Evolutionary conservation across 768 basidiomycete species (phyloP).

Genomic region (Suillus tomentosus): DNA sequence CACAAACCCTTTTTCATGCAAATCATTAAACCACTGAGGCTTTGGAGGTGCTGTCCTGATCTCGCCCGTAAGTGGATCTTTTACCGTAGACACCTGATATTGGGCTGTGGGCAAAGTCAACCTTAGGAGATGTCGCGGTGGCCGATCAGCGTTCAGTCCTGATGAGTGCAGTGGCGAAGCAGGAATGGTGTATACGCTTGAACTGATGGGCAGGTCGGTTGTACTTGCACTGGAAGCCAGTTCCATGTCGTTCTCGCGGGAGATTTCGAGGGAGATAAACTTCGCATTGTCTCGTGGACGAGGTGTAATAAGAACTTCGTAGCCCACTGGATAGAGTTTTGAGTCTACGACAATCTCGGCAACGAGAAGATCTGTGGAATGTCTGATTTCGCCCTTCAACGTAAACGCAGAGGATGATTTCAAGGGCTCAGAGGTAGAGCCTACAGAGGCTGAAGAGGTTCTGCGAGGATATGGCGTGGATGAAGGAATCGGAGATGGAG

Average conservation of each 20-base stretch:
- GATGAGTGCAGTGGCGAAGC: conserved; percentile 82
- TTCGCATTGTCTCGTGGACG: conserved; percentile 40
- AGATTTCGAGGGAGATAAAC: conserved; percentile 36
- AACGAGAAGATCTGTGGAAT: conserved; percentile 70
- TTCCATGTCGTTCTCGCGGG: conserved; percentile 19
- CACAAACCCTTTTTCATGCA: conserved; percentile 61
- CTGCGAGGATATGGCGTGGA: conserved; percentile 20
- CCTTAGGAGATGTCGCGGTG: conserved; percentile 73
- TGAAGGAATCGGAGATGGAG: conserved; percentile 24
- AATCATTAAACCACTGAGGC: conserved; percentile 71
- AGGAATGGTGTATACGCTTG: conserved; percentile 74
- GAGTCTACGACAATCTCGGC: conserved; percentile 82
- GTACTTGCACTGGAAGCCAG: conserved; percentile 4
- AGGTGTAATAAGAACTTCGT: conserved; percentile 53
- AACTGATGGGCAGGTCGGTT: conserved; percentile 51
- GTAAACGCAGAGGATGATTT: conserved; percentile 56
- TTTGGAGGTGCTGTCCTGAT: conserved; percentile 56
- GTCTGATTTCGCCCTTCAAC: conserved; percentile 58
- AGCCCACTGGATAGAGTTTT: conserved; percentile 79
- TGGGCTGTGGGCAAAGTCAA: conserved; percentile 82
- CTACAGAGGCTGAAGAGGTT: conserved; percentile 28
- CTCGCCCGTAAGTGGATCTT: conserved; percentile 81
- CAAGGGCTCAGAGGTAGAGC: conserved; percentile 38
- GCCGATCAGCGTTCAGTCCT: conserved; percentile 50
- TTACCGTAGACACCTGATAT: conserved; percentile 72